Evolutionary conservation across 1,284 basidiomycete species (phyloP).

Genomic region (Caloboletus firmus): DNA sequence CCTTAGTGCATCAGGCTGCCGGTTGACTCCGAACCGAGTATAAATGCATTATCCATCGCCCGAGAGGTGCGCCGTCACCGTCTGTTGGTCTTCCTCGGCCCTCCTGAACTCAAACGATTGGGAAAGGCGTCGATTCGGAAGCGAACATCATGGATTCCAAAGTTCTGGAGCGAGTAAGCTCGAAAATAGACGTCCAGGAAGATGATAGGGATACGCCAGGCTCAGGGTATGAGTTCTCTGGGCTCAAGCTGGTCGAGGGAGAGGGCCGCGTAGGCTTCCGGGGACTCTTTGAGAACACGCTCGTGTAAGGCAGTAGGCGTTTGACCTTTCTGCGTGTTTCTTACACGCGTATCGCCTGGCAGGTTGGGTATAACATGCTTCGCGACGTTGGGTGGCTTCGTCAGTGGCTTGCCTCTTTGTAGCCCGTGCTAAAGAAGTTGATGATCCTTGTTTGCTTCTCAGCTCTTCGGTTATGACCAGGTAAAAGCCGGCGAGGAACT

Average conservation of each 20-base stretch:
- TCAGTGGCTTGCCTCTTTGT: constrained; percentile 14
- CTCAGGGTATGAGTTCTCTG: background rate
- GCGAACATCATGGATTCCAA: constrained; percentile 17
- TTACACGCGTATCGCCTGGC: constrained; percentile 1
- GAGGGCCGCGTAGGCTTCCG: constrained; percentile 29
- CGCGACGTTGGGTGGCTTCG: constrained; percentile 35
- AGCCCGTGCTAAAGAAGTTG: background rate
- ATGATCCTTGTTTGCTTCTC: background rate
- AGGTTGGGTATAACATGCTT: constrained; percentile 36
- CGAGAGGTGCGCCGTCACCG: background rate
- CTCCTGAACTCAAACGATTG: constrained; percentile 7
- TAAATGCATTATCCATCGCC: constrained; percentile 16
- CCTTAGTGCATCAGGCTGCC: background rate
- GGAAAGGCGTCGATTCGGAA: constrained; percentile 1
- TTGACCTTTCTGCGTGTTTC: background rate
- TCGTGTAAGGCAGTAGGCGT: constrained; percentile 31
- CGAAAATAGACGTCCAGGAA: constrained; percentile 8
- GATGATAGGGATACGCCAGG: background rate
- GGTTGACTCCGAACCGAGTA: constrained; percentile 3
- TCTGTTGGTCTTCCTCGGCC: constrained; percentile 14
- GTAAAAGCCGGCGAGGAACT: constrained; percentile 10
- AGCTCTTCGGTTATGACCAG: constrained; percentile 38
- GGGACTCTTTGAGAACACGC: constrained; percentile 32
- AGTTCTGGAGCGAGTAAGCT: background rate
- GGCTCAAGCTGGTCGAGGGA: constrained; percentile 13